Evolutionary conservation across 2,329 filamentous ascomycete genomes (phyloP).

Genomic region (Emmonsiellopsis sp.): DNA sequence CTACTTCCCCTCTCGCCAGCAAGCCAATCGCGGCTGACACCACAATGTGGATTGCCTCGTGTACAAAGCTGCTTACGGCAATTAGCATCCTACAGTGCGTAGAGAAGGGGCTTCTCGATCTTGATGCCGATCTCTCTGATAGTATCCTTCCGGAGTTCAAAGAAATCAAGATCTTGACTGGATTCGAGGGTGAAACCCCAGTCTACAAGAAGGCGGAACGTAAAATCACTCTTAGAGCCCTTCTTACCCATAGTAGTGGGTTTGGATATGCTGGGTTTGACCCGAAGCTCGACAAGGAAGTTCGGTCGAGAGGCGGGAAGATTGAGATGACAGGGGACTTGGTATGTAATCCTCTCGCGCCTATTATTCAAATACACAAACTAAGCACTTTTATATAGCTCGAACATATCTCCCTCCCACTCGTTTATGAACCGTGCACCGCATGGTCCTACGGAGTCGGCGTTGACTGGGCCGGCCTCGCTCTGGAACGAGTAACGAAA

Average conservation of each 20-base stretch:
- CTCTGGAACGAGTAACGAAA: slow-evolving; percentile 5
- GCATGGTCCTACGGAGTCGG: slow-evolving; percentile 42
- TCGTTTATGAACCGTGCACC: slow-evolving; percentile 43
- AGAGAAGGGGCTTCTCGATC: slow-evolving; percentile 8
- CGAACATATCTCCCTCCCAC: slow-evolving; percentile 21
- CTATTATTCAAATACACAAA: neutral
- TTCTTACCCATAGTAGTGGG: slow-evolving; percentile 4
- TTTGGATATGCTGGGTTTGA: neutral
- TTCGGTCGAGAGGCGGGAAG: neutral
- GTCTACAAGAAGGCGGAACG: neutral
- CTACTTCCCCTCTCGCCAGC: neutral
- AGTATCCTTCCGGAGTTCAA: slow-evolving; percentile 7
- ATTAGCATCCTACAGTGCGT: slow-evolving; percentile 7
- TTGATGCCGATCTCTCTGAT: slow-evolving; percentile 9
- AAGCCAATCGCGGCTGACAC: slow-evolving; percentile 13
- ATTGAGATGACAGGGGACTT: neutral
- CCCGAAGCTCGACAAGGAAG: neutral
- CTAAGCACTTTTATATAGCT: neutral
- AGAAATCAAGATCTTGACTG: slow-evolving; percentile 4
- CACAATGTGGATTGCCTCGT: slow-evolving; percentile 17
- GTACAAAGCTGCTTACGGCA: slow-evolving; percentile 9
- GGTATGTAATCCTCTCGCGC: neutral
- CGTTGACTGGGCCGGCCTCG: slow-evolving; percentile 43
- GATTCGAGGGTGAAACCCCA: slow-evolving; percentile 1
- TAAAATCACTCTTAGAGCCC: slow-evolving; percentile 3